Base-by-base conservation (phyloP, 2,329 filamentous ascomycete genomes). In the Grosmannia penicillata region DNA sequence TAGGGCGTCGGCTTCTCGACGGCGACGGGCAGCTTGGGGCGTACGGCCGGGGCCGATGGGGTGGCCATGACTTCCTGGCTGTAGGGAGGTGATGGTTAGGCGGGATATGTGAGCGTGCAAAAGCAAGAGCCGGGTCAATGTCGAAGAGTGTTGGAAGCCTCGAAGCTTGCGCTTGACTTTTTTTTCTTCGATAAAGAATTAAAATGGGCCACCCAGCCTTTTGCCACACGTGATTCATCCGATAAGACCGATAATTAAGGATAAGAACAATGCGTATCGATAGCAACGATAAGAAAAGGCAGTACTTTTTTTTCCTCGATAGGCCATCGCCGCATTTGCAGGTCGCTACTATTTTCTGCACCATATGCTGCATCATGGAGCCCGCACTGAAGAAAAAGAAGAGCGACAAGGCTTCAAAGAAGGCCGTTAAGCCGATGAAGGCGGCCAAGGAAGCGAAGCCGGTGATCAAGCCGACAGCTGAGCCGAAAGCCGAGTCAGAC, bases 1-100 rank as follows among this genome's bases (percentile, higher is more conserved):
- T 93, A 93, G 9, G 87, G 86, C 7, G 82, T 93, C 5, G 85
- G 79, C 61, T 93, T 93, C 44, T 78, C 68, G 53, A 85, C 80
- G 14, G 68, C 72, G 45, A 82, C 67, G 32, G 75, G 70, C 42
- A 75, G 63, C 52, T 71, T 72, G 44, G 61, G 56, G 27, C 43
- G 42, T 32, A 58, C 43, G 22, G 61, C 50, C 56, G 39, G 35
- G 11, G 24, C 23, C 25, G 38, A 22, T 14, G 63, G 65, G 37
- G 44, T 40, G 36, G 44, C 19, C 38, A 36, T 35, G n/a, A 13
- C 17, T 13, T 8, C 6, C 8, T 19, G 7, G 11, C 10, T 6
- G 17, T 19, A 11, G 22, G 19, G 9, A 22, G 5, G 32, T 33
- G 8, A 13, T 18, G n/a, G 29, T n/a, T n/a, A 8, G 30, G 6